A percentile compares a stretch with the other conserved stretches of the same genome.
These are phyloP conservation scores for Populus alba DNA, from an alignment of 345 rosid genomes.

Conservation along the genomic window DNA sequence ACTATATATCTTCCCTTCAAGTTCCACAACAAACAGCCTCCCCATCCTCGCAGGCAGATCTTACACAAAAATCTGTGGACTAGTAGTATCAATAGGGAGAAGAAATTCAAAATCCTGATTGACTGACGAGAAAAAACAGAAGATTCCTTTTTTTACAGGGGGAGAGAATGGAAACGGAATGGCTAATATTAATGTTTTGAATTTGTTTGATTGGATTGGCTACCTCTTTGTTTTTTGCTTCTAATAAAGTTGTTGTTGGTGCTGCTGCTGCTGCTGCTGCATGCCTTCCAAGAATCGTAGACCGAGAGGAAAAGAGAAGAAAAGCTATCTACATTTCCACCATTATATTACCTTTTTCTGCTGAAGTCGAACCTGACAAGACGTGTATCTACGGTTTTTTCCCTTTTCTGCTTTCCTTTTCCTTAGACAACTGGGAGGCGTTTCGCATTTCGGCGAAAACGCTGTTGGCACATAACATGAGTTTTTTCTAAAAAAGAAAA, in stretches of 20 bases:
- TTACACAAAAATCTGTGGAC: not conserved
- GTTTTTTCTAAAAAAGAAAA: too few relatives aligned
- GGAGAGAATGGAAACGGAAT: not conserved
- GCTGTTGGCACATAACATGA: too few relatives aligned
- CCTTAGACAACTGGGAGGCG: too few relatives aligned
- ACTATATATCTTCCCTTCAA: slow-evolving; percentile 87
- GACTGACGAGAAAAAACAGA: not conserved
- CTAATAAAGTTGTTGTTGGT: not conserved
- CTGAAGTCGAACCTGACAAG: slow-evolving; percentile 20
- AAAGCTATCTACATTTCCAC: slow-evolving; percentile 11
- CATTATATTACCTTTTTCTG: slow-evolving; percentile 10
- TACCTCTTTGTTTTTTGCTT: not conserved
- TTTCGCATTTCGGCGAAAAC: too few relatives aligned
- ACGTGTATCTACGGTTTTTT: slow-evolving; percentile 27
- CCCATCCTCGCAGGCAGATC: slow-evolving; percentile 55
- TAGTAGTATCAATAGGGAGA: not conserved
- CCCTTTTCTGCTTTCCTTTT: too few relatives aligned
- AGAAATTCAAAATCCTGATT: not conserved
- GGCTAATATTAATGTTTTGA: not conserved
- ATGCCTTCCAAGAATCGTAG: slow-evolving; percentile 21
- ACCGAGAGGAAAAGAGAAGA: slow-evolving; percentile 1
- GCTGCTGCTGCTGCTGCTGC: not conserved
- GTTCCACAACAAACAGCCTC: slow-evolving; percentile 77
- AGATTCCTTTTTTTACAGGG: not conserved
- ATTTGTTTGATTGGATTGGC: not conserved